Percentiles rank a stretch among this genome's conserved stretches.
These are phyloP conservation scores for Phytophthora multivora DNA, from an alignment of 352 stramenopile genomes.

Conservation along the genomic window DNA sequence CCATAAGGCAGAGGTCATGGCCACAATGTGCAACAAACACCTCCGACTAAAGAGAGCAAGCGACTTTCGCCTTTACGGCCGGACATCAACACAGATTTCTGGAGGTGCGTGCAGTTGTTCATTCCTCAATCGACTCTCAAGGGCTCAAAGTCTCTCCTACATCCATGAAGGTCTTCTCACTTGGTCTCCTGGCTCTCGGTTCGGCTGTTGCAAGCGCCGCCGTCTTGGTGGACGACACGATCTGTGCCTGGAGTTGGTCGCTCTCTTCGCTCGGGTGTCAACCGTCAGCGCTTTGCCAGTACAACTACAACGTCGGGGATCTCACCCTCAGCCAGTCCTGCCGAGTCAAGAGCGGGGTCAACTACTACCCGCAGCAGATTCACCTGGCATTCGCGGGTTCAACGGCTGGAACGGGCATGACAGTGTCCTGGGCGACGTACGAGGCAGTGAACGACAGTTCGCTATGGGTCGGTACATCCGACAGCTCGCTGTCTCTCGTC, in stretches of 20 bases:
- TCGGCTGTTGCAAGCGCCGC: slow-evolving; percentile 14
- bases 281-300: slow-evolving; percentile 35
- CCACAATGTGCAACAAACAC: not conserved
- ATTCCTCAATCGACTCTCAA: slow-evolving; percentile 10
- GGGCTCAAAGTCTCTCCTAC: not conserved
- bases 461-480: slow-evolving; percentile 38
- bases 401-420: slow-evolving; percentile 52
- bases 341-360: slow-evolving; percentile 41
- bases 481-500: slow-evolving; percentile 18
- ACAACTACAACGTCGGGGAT: slow-evolving; percentile 46
- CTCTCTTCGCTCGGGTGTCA: slow-evolving; percentile 29
- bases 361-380: slow-evolving; percentile 64
- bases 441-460: slow-evolving; percentile 26
- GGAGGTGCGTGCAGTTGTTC: slow-evolving; percentile 1
- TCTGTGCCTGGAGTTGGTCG: slow-evolving; percentile 35
- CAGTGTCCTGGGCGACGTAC: slow-evolving; percentile 52
- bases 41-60: not conserved
- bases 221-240: slow-evolving; percentile 41
- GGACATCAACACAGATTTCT: not conserved
- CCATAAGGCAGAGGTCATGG: not conserved
- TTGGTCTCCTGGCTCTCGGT: slow-evolving; percentile 10
- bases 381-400: slow-evolving; percentile 56
- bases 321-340: slow-evolving; percentile 48
- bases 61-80: not conserved
- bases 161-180: slow-evolving; percentile 11